Evolutionary conservation across 2,329 filamentous ascomycete species (phyloP).

Genomic region (Ophiostoma populinum): DNA sequence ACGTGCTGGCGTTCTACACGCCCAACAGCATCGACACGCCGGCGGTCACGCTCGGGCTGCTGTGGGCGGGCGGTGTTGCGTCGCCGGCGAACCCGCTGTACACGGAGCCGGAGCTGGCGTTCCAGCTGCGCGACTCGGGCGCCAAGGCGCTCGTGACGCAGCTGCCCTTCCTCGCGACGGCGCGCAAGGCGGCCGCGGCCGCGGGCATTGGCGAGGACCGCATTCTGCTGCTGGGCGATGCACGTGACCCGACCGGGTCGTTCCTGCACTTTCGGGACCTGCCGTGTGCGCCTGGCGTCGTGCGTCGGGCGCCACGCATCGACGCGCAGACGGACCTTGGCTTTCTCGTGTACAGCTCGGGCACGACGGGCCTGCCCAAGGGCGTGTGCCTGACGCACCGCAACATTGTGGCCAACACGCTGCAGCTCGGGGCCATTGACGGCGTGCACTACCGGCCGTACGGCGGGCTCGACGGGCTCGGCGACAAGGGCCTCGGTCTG

Average conservation of each 20-base stretch:
- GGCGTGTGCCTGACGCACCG: slow-evolving; percentile 73
- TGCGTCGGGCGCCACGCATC: slow-evolving; percentile 27
- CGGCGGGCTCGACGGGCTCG: slow-evolving; percentile 40
- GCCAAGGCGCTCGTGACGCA: slow-evolving; percentile 67
- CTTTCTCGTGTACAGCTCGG: slow-evolving; percentile 76
- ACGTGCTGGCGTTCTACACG: slow-evolving; percentile 68
- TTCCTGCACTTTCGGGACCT: slow-evolving; percentile 60
- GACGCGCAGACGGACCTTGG: slow-evolving; percentile 57
- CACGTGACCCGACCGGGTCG: slow-evolving; percentile 35
- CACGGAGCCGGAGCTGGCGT: slow-evolving; percentile 65
- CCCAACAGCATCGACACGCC: slow-evolving; percentile 79
- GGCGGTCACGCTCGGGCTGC: slow-evolving; percentile 55
- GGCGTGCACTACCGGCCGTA: slow-evolving; percentile 36
- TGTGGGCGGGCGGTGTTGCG: slow-evolving; percentile 68
- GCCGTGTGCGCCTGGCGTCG: slow-evolving; percentile 33
- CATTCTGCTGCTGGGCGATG: slow-evolving; percentile 62
- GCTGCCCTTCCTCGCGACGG: slow-evolving; percentile 43
- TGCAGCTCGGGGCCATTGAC: slow-evolving; percentile 38
- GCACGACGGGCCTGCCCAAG: slow-evolving; percentile 82
- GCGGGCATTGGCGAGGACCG: slow-evolving; percentile 54
- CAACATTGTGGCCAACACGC: slow-evolving; percentile 64
- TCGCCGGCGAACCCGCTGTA: slow-evolving; percentile 85
- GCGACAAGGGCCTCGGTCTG: slow-evolving; percentile 61
- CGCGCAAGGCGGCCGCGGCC: slow-evolving; percentile 47
- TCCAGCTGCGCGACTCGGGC: slow-evolving; percentile 63